These are phyloP conservation scores for Cephalotrichum gorgonifer DNA, from an alignment of 2,329 filamentous ascomycete genomes.

Conservation along the genomic window DNA sequence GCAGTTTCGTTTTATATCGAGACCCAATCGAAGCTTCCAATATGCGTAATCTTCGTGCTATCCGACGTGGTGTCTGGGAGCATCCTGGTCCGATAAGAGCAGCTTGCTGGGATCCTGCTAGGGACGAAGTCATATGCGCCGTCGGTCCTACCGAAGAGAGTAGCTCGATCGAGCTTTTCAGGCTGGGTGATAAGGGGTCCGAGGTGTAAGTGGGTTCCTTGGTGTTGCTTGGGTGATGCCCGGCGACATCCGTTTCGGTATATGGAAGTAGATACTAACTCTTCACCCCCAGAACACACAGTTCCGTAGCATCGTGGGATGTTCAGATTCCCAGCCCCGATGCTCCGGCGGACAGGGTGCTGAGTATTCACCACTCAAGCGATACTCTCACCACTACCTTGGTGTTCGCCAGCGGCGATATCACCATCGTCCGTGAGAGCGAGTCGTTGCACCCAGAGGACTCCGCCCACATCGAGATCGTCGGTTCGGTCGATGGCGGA, in stretches of 20 bases:
- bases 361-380: slow-evolving; percentile 75
- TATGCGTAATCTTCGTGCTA: slow-evolving; percentile 85
- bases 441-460: slow-evolving; percentile 24
- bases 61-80: slow-evolving; percentile 58
- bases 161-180: slow-evolving; percentile 60
- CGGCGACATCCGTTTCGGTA: not conserved
- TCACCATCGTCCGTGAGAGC: slow-evolving; percentile 67
- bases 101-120: slow-evolving; percentile 74
- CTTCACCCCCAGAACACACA: slow-evolving; percentile 6
- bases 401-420: slow-evolving; percentile 82
- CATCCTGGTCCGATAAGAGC: slow-evolving; percentile 54
- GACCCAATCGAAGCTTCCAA: slow-evolving; percentile 2
- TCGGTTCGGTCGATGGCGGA: slow-evolving; percentile 86
- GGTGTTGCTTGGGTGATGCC: not conserved
- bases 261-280: not conserved
- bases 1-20: not conserved
- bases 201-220: slow-evolving; percentile 25
- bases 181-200: slow-evolving; percentile 33
- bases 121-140: slow-evolving; percentile 69
- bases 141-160: slow-evolving; percentile 68
- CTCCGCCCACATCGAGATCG: slow-evolving; percentile 68
- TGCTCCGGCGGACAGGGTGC: slow-evolving; percentile 61
- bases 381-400: slow-evolving; percentile 71
- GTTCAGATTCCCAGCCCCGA: slow-evolving; percentile 71
- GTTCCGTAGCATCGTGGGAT: slow-evolving; percentile 73